Conservation (phyloP, 2,329 filamentous ascomycete species). For the Fusarium sororula region DNA sequence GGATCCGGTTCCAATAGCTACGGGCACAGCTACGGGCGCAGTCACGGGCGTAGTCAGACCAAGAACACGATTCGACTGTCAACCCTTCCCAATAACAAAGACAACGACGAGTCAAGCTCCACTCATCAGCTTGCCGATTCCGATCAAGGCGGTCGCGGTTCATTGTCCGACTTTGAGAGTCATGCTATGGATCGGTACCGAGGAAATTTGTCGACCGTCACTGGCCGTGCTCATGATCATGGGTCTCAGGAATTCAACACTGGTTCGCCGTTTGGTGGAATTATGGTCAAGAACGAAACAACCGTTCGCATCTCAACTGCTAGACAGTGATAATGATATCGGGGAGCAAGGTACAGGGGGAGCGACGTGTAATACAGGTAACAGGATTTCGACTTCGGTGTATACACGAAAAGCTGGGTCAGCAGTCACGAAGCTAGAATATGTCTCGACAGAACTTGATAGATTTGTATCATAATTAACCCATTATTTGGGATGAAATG, state of each 20-base stretch:
- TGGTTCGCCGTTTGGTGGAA: conserved; percentile 10
- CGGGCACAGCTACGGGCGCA: conserved; percentile 14
- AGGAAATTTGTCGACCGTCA: conserved; percentile 23
- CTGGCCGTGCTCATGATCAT: conserved; percentile 3
- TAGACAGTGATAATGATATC: background rate
- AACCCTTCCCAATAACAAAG: conserved; percentile 15
- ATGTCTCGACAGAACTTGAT: background rate
- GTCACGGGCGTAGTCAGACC: conserved; percentile 28
- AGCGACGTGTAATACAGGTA: background rate
- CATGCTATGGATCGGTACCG: conserved; percentile 31
- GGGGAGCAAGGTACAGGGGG: rapidly evolving
- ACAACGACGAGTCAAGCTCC: conserved; percentile 33
- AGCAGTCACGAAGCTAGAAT: background rate
- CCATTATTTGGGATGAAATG: no score
- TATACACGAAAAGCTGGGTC: no score
- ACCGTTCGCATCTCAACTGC: conserved; percentile 22
- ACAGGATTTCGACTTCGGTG: background rate
- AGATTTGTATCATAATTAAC: background rate
- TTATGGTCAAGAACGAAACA: conserved; percentile 40
- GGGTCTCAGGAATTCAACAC: background rate
- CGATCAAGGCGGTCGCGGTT: background rate
- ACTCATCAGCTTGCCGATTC: conserved; percentile 37
- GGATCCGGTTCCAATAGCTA: conserved; percentile 15
- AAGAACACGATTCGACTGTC: conserved; percentile 37
- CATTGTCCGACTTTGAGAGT: conserved; percentile 31